These are phyloP conservation scores for Pseudonitzschia pungens DNA, from an alignment of 108 stramenopile genomes.

Conservation along the genomic window DNA sequence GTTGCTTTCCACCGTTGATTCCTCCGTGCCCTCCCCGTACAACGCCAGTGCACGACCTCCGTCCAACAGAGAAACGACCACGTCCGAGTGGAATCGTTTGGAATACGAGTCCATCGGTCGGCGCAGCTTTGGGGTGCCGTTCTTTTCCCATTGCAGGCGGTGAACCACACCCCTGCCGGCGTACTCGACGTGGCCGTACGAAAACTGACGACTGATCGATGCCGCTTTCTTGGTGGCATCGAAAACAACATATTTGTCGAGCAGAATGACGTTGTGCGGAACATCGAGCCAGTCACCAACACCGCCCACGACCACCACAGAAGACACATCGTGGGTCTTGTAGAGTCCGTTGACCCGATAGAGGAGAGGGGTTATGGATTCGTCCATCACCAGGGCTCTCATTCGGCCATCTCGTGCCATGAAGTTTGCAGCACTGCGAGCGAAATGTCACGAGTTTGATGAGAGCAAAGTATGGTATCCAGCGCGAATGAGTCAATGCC, in stretches of 20 bases:
- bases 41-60: conserved; percentile 60
- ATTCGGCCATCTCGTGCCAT: conserved; percentile 96
- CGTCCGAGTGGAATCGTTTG: conserved; percentile 12
- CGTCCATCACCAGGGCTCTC: conserved; percentile 91
- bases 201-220: conserved; percentile 84
- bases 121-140: conserved; percentile 53
- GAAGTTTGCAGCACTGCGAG: conserved; percentile 85
- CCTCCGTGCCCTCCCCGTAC: conserved; percentile 34
- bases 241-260: conserved; percentile 85
- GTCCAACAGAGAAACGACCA: conserved; percentile 50
- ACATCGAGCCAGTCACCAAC: conserved; percentile 95
- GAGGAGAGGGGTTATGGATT: conserved; percentile 96
- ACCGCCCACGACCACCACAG: conserved; percentile 92
- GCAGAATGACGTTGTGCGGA: conserved; percentile 88
- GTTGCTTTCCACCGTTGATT: no score
- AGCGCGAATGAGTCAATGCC: no score
- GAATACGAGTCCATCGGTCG: conserved; percentile 32
- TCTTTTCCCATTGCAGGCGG: conserved; percentile 74
- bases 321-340: conserved; percentile 73
- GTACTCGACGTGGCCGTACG: conserved; percentile 90
- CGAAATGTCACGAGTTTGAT: neutral
- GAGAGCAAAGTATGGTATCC: neutral
- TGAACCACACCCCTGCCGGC: conserved; percentile 88
- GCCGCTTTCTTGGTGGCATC: conserved; percentile 87
- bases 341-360: conserved; percentile 80